These are phyloP conservation scores for Caloboletus inedulis DNA, from an alignment of 1,284 basidiomycete genomes.

Conservation along the genomic window DNA sequence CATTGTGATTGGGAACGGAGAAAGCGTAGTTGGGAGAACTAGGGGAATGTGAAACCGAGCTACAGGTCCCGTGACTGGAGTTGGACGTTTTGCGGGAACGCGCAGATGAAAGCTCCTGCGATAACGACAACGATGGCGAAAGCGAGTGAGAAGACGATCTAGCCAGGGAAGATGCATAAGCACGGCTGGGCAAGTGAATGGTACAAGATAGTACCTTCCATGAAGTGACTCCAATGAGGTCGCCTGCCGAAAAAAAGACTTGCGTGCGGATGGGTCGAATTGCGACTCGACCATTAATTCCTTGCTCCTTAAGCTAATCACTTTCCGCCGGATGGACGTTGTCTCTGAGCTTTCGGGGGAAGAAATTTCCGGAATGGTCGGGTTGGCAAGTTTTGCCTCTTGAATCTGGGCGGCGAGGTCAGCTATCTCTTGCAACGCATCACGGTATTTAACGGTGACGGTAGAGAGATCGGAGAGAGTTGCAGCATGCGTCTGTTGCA, in stretches of 20 bases:
- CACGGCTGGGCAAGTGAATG: neutral
- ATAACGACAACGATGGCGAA: slow-evolving; percentile 86
- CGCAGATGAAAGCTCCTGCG: slow-evolving; percentile 92
- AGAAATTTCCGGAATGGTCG: slow-evolving; percentile 46
- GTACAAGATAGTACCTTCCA: slow-evolving; percentile 54
- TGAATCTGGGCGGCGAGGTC: slow-evolving; percentile 82
- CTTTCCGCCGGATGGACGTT: slow-evolving; percentile 47
- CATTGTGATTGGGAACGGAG: slow-evolving; percentile 45
- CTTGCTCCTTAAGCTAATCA: slow-evolving; percentile 45
- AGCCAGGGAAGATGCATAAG: slow-evolving; percentile 16
- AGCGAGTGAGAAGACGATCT: slow-evolving; percentile 85
- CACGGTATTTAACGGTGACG: slow-evolving; percentile 79
- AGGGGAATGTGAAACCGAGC: slow-evolving; percentile 52
- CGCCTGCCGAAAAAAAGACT: slow-evolving; percentile 82
- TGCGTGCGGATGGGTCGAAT: slow-evolving; percentile 49
- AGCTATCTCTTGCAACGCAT: slow-evolving; percentile 85
- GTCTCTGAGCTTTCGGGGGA: slow-evolving; percentile 46
- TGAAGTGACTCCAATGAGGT: slow-evolving; percentile 81
- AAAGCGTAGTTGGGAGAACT: slow-evolving; percentile 60
- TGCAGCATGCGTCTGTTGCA: slow-evolving; percentile 74
- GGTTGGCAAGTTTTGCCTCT: slow-evolving; percentile 66
- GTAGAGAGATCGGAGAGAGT: slow-evolving; percentile 78
- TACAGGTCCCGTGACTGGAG: slow-evolving; percentile 66
- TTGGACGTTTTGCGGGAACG: slow-evolving; percentile 79
- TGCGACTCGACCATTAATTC: slow-evolving; percentile 47